Percentiles rank a stretch among this genome's conserved stretches.
Conservation (phyloP, 192 early-diverging fungal species). For the Physocladia obscura region DNA sequence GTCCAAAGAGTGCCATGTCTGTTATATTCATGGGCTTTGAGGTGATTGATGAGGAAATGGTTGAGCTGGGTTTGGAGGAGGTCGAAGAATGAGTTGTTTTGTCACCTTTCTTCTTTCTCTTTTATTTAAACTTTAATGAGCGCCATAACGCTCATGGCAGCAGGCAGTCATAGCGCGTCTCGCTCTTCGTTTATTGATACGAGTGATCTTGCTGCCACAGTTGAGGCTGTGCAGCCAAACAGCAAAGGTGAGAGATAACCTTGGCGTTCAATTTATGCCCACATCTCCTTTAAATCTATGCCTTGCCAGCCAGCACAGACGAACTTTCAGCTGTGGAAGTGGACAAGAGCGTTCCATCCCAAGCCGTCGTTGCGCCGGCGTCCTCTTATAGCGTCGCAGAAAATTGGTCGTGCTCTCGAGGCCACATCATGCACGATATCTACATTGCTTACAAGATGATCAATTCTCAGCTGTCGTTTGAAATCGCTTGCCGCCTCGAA, state of each 20-base stretch:
- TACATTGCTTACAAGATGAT: not conserved
- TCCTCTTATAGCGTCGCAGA: not conserved
- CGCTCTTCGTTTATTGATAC: not conserved
- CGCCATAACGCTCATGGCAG: too few species aligned
- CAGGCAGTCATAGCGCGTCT: not conserved
- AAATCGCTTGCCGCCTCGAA: not conserved
- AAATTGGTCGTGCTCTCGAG: slow-evolving; percentile 9
- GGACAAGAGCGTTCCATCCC: not conserved
- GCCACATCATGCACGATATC: slow-evolving; percentile 5
- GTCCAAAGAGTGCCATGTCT: too few species aligned
- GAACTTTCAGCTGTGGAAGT: not conserved
- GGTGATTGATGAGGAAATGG: too few species aligned
- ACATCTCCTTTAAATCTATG: not conserved
- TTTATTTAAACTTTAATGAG: too few species aligned
- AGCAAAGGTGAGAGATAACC: not conserved
- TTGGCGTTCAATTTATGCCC: not conserved
- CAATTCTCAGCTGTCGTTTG: not conserved
- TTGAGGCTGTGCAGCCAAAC: not conserved
- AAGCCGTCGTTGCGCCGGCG: not conserved
- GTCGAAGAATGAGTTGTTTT: too few species aligned
- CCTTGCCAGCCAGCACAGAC: not conserved
- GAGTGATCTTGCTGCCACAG: not conserved
- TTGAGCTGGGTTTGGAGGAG: too few species aligned
- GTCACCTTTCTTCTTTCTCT: too few species aligned
- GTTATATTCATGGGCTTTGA: too few species aligned